These are phyloP conservation scores for Suillus decipiens DNA, from an alignment of 768 basidiomycete genomes.

Conservation along the genomic window DNA sequence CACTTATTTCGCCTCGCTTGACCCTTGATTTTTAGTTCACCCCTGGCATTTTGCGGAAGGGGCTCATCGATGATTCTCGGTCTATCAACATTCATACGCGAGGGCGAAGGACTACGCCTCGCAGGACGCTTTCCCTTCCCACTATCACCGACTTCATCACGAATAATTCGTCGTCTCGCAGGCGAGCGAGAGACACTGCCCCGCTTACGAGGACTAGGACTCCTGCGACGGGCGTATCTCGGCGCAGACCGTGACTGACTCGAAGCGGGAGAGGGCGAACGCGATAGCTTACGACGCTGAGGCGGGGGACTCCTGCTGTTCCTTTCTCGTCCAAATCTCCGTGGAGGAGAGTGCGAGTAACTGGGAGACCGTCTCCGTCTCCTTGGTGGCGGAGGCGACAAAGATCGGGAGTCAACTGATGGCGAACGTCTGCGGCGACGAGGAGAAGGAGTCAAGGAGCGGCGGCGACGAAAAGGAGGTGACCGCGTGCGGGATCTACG, in stretches of 20 bases:
- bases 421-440: slow-evolving; percentile 39
- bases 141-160: slow-evolving; percentile 17
- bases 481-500: slow-evolving; percentile 45
- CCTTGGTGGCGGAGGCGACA: slow-evolving; percentile 33
- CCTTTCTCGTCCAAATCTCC: slow-evolving; percentile 35
- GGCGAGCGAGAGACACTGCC: slow-evolving; percentile 37
- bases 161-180: slow-evolving; percentile 33
- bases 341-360: slow-evolving; percentile 50
- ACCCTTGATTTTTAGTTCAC: slow-evolving; percentile 76
- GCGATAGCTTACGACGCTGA: slow-evolving; percentile 34
- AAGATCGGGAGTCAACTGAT: slow-evolving; percentile 24
- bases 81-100: slow-evolving; percentile 24
- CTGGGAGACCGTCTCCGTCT: slow-evolving; percentile 50
- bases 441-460: slow-evolving; percentile 43
- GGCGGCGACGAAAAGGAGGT: slow-evolving; percentile 35
- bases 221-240: slow-evolving; percentile 48
- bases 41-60: slow-evolving; percentile 34
- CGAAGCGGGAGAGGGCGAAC: slow-evolving; percentile 32
- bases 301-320: slow-evolving; percentile 59
- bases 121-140: slow-evolving; percentile 21
- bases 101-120: slow-evolving; percentile 30
- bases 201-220: slow-evolving; percentile 41
- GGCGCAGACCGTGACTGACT: slow-evolving; percentile 44
- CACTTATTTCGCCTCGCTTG: slow-evolving; percentile 62
- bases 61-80: slow-evolving; percentile 30